These are phyloP conservation scores for Malassezia globosa DNA, from an alignment of 1,284 basidiomycete species.

Conservation along the genomic window DNA sequence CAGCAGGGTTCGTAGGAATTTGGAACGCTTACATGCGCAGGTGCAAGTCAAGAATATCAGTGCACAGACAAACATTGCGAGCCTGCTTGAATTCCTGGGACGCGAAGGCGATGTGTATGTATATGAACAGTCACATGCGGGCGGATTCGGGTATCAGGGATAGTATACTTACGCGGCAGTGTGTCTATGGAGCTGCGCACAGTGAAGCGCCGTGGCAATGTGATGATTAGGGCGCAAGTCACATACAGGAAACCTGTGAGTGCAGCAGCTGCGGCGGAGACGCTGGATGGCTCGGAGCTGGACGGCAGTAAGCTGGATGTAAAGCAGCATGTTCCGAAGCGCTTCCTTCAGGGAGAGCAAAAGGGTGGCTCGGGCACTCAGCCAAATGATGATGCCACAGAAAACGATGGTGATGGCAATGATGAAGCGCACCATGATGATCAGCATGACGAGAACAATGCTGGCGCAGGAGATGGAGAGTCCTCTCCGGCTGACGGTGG, in stretches of 20 bases:
- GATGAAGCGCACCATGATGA: background rate
- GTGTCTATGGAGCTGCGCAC: background rate
- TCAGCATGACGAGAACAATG: background rate
- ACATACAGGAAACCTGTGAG: background rate
- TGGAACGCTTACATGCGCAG: background rate
- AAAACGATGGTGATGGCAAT: background rate
- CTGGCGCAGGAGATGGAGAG: background rate
- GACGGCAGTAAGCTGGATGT: background rate
- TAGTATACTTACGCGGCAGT: background rate
- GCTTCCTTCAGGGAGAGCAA: background rate
- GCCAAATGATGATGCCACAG: background rate
- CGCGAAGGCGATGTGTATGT: constrained; percentile 1
- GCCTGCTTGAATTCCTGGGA: background rate
- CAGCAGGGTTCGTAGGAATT: no score
- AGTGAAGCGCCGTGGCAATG: background rate
- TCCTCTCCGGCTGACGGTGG: background rate
- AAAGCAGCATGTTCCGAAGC: background rate
- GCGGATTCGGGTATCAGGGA: background rate
- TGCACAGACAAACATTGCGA: background rate
- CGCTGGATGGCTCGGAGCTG: background rate
- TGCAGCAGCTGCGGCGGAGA: background rate
- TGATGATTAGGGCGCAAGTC: background rate
- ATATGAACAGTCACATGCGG: no score
- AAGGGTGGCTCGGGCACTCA: background rate
- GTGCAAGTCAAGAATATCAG: background rate